These are phyloP conservation scores for Penicillium robsamsonii DNA, from an alignment of 495 filamentous ascomycete genomes.

Conservation along the genomic window DNA sequence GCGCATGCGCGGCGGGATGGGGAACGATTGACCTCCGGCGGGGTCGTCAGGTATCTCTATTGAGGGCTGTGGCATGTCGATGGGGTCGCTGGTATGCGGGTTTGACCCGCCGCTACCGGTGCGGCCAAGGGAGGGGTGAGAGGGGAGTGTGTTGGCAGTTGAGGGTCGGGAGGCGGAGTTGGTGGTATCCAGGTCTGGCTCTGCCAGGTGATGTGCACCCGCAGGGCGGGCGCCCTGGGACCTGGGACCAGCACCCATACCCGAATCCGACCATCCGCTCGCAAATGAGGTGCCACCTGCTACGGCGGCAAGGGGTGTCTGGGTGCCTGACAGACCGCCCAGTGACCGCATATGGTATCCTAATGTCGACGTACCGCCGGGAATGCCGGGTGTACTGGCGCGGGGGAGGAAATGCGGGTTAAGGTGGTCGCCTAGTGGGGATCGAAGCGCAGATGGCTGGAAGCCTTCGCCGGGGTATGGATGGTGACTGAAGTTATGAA, in stretches of 20 bases:
- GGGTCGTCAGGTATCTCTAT: slow-evolving; percentile 27
- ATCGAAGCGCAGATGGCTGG: slow-evolving; percentile 39
- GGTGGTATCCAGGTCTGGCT: slow-evolving; percentile 35
- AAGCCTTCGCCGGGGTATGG: slow-evolving; percentile 30
- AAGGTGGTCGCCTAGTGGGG: slow-evolving; percentile 51
- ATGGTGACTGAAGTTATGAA: slow-evolving; percentile 24
- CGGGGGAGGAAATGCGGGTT: slow-evolving; percentile 63
- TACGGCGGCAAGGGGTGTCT: slow-evolving; percentile 83
- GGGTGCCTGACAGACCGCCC: slow-evolving; percentile 72
- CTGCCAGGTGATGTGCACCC: slow-evolving; percentile 19
- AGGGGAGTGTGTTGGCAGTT: slow-evolving; percentile 39
- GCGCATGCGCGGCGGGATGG: slow-evolving; percentile 40
- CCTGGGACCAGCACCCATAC: slow-evolving; percentile 22
- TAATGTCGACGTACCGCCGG: slow-evolving; percentile 82
- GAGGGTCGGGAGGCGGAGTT: slow-evolving; percentile 45
- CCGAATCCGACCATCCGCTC: slow-evolving; percentile 48
- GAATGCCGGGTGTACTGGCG: slow-evolving; percentile 71
- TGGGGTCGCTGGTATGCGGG: slow-evolving; percentile 19
- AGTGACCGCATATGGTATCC: slow-evolving; percentile 82
- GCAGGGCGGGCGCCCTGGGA: slow-evolving; percentile 15
- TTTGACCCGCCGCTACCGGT: slow-evolving; percentile 29
- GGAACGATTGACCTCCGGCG: slow-evolving; percentile 21
- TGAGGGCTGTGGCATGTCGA: slow-evolving; percentile 29
- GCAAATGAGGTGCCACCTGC: slow-evolving; percentile 64
- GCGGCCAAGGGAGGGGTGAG: slow-evolving; percentile 34